Percentiles rank a stretch among this genome's conserved stretches.
These are phyloP conservation scores for Lycium ferocissimum DNA, from an alignment of 257 asterid genomes.

Conservation along the genomic window DNA sequence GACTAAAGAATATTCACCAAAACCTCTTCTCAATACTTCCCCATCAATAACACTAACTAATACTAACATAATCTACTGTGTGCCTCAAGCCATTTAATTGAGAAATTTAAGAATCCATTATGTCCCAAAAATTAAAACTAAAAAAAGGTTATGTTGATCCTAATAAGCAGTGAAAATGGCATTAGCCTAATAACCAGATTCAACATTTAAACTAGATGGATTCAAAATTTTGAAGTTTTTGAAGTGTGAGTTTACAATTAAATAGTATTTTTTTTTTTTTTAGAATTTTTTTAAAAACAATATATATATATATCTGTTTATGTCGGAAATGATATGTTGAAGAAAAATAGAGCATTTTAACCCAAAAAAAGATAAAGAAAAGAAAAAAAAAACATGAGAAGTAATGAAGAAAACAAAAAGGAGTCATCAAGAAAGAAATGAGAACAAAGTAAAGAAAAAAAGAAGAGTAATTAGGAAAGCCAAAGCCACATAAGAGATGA, in stretches of 20 bases:
- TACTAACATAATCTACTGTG: too few relatives aligned
- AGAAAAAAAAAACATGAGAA: too few relatives aligned
- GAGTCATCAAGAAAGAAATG: not conserved
- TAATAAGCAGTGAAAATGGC: not conserved
- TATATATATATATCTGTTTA: too few relatives aligned
- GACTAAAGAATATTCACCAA: too few relatives aligned
- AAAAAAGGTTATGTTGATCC: not conserved
- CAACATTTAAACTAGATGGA: too few relatives aligned
- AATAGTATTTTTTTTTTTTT: too few relatives aligned
- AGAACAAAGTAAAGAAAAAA: not conserved
- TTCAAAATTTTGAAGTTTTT: too few relatives aligned
- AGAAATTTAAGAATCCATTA: not conserved
- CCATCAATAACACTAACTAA: too few relatives aligned
- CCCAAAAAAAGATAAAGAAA: too few relatives aligned
- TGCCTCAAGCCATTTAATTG: not conserved
- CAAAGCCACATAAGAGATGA: constrained; percentile 18
- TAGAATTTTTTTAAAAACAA: too few relatives aligned
- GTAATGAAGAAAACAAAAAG: not conserved
- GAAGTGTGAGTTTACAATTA: too few relatives aligned
- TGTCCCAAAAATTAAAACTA: not conserved
- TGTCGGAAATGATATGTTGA: not conserved
- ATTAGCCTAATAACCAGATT: not conserved
- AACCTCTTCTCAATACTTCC: too few relatives aligned
- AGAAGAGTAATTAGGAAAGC: not conserved
- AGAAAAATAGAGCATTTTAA: not conserved